A percentile compares a stretch with the other conserved stretches of the same genome.
Evolutionary conservation across 2,329 filamentous ascomycete species (phyloP).

Genomic region (Bipolaris bicolor): DNA sequence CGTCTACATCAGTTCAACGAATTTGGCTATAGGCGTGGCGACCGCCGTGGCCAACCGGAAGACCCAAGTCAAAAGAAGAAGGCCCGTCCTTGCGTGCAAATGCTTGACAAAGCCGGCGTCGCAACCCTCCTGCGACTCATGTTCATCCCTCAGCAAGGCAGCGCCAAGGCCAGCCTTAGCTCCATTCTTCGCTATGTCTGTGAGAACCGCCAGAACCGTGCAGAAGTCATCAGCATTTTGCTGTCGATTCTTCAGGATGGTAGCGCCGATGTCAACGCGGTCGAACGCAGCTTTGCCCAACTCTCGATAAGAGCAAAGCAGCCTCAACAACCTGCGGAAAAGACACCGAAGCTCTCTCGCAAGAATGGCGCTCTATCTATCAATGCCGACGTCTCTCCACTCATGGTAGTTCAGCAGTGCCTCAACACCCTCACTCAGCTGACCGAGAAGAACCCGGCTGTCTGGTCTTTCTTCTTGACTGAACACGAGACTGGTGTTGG

Average conservation of each 20-base stretch:
- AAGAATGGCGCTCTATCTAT: slow-evolving; percentile 68
- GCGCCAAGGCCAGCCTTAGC: slow-evolving; percentile 81
- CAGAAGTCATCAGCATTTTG: slow-evolving; percentile 90
- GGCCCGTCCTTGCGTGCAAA: slow-evolving; percentile 81
- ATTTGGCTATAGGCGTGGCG: slow-evolving; percentile 40
- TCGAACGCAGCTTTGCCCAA: slow-evolving; percentile 94
- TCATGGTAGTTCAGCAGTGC: slow-evolving; percentile 96
- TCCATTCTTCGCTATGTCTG: slow-evolving; percentile 89
- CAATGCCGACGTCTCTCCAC: slow-evolving; percentile 87
- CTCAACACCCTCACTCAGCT: slow-evolving; percentile 84
- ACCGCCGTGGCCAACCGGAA: slow-evolving; percentile 51
- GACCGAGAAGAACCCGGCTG: slow-evolving; percentile 81
- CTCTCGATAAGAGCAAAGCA: slow-evolving; percentile 90
- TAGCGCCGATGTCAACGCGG: slow-evolving; percentile 87
- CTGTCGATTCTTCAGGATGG: slow-evolving; percentile 95
- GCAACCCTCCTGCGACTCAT: slow-evolving; percentile 97
- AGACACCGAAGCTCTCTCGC: slow-evolving; percentile 84
- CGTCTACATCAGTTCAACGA: slow-evolving; percentile 61
- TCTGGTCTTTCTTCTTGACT: slow-evolving; percentile 89
- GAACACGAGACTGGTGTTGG: slow-evolving; percentile 85
- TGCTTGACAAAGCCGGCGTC: slow-evolving; percentile 94
- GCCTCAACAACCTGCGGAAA: slow-evolving; percentile 65
- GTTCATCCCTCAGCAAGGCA: slow-evolving; percentile 93
- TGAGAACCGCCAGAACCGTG: slow-evolving; percentile 93
- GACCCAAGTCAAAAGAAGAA: slow-evolving; percentile 67